Base-by-base conservation (phyloP, 1,284 basidiomycete genomes). In the Irpex sp. region DNA sequence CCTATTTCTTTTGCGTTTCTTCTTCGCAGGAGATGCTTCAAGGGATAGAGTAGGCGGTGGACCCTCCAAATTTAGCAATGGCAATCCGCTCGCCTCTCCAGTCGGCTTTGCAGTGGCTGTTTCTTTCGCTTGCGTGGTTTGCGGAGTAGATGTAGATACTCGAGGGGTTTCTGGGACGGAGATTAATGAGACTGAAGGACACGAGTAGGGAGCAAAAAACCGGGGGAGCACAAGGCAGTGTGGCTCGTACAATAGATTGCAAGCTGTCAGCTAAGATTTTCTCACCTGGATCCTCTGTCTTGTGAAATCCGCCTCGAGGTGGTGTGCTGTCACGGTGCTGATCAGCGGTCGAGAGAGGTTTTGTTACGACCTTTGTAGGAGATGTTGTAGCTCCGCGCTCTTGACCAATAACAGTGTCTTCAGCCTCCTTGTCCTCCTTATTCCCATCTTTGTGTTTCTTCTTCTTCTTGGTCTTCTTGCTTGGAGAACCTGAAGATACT, bases 21-120 rank as follows among this genome's bases (percentile, higher is more conserved):
- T 83, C 67, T 73, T 79, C 49, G 78, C 70, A 60, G 72, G 73
- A 37, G 68, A 67, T 11, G 61, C 64, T 62, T 66, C 36, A 19
- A 73, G 73, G 21, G 21, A 26, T 26, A 26, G 21, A 31, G 71
- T 74, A 52, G 75, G 64, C 15, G 77, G 81, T n/a, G 82, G 82
- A 1, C 85, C 84, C 26, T 73, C 74, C 11, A 90, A 77, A 66
- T 90, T 90, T 34, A 89, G 75, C 19, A 89, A 65, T 11, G 84
- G 81, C 2, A 75, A 48, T 1, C 44, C 26, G 17, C 21, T 13
- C 13, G 44, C 47, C 19, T 49, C 15, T 15, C 13, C 15, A 9
- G 36, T 13, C 17, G 62, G 38, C 36, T 59, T 63, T 21, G 19
- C 21, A n/a, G 58, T 59, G 47, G 57, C 49, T 11, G 7, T 17